Conservation (phyloP, 805 yeast species). For the Kodamaea neixiangensis region DNA sequence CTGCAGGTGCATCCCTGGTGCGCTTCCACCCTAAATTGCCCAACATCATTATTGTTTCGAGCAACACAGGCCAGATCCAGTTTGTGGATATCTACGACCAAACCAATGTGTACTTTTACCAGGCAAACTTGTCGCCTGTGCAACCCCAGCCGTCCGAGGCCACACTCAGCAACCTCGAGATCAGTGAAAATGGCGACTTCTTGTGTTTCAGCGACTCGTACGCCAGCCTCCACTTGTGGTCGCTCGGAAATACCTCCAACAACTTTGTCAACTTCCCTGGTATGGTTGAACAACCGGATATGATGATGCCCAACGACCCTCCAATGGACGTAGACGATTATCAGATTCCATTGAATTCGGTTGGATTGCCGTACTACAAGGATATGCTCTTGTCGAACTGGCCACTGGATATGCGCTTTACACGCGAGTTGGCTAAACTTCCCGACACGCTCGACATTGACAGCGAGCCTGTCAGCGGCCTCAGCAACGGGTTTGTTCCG, state of each 20-base stretch:
- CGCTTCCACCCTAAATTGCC: slow-evolving; percentile 86
- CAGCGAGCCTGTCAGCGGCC: neutral
- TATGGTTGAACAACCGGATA: slow-evolving; percentile 56
- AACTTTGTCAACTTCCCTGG: slow-evolving; percentile 41
- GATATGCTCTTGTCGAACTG: slow-evolving; percentile 78
- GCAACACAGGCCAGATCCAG: slow-evolving; percentile 79
- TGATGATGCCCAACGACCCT: slow-evolving; percentile 23
- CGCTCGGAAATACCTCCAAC: slow-evolving; percentile 35
- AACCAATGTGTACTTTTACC: slow-evolving; percentile 62
- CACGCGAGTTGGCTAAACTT: slow-evolving; percentile 59
- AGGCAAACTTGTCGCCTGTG: slow-evolving; percentile 50
- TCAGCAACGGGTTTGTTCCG: slow-evolving; percentile 13
- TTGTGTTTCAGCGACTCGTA: slow-evolving; percentile 67
- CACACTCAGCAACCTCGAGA: slow-evolving; percentile 50
- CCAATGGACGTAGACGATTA: slow-evolving; percentile 14
- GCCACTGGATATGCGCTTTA: slow-evolving; percentile 65
- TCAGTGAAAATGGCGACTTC: slow-evolving; percentile 75
- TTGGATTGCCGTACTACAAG: slow-evolving; percentile 88
- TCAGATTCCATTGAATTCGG: slow-evolving; percentile 57
- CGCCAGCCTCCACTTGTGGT: slow-evolving; percentile 70
- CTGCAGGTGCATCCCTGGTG: slow-evolving; percentile 85
- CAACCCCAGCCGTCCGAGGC: slow-evolving; percentile 9
- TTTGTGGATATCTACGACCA: slow-evolving; percentile 84
- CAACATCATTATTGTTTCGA: slow-evolving; percentile 70
- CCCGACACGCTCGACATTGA: slow-evolving; percentile 30